Conservation (phyloP, 176 grass and related monocot species). For the Metroxylon sagu region DNA sequence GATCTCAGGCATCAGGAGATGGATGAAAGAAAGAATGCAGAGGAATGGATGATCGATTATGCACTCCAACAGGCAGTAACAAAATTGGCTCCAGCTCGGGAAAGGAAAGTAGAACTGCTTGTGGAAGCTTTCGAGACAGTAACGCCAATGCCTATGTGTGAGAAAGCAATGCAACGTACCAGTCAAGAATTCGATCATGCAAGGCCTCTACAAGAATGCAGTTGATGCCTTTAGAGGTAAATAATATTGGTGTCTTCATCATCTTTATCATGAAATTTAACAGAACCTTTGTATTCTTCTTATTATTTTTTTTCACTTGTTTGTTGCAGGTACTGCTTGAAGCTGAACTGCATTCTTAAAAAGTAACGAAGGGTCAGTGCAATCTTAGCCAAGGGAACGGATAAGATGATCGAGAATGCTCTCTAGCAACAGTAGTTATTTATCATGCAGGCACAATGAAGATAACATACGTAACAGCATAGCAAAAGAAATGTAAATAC, state of each 20-base stretch:
- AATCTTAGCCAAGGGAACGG: no score
- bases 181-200: constrained; percentile 2
- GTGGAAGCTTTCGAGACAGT: constrained; percentile 85
- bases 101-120: constrained; percentile 66
- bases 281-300: no score
- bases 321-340: no score
- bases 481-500: no score
- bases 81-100: constrained; percentile 48
- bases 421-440: no score
- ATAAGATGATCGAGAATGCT: no score
- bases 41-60: constrained; percentile 94
- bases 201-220: constrained; percentile 33
- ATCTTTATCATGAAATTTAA: no score
- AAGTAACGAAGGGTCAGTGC: no score
- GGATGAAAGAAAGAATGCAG: constrained; percentile 57
- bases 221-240: constrained; percentile 25
- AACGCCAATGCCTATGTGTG: constrained; percentile 19
- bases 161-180: constrained; percentile 7
- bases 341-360: no score
- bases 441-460: no score
- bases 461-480: no score
- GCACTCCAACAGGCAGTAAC: constrained; percentile 59
- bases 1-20: constrained; percentile 58
- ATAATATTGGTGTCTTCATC: not conserved
- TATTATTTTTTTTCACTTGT: no score